These are phyloP conservation scores for Fraxinus ornus DNA, from an alignment of 305 asterid species.

Conservation along the genomic window DNA sequence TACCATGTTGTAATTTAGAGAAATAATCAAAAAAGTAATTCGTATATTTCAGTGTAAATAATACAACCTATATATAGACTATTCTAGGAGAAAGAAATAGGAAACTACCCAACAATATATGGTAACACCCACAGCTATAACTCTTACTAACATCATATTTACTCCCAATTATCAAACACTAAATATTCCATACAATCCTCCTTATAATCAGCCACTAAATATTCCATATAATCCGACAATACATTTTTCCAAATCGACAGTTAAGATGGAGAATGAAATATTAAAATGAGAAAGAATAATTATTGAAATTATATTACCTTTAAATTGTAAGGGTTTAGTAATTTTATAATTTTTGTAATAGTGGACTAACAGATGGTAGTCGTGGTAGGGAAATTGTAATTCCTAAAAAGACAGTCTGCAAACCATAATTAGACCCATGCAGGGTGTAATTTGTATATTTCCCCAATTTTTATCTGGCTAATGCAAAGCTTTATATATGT, in stretches of 20 bases:
- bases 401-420: background rate
- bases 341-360: background rate
- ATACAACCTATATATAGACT: too few species aligned
- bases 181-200: background rate
- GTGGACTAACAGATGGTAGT: background rate
- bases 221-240: background rate
- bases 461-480: background rate
- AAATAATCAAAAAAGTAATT: background rate
- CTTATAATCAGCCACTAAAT: background rate
- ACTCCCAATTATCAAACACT: background rate
- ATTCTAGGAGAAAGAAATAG: background rate
- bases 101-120: background rate
- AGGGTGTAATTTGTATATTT: background rate
- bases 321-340: background rate
- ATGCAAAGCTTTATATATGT: background rate
- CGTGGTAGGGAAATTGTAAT: background rate
- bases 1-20: background rate
- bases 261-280: background rate
- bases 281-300: background rate
- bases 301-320: background rate
- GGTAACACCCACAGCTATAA: background rate
- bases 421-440: background rate
- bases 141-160: background rate
- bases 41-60: background rate
- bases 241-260: background rate